Base-by-base conservation (phyloP, 495 filamentous ascomycete species). In the Extremus antarcticus region DNA sequence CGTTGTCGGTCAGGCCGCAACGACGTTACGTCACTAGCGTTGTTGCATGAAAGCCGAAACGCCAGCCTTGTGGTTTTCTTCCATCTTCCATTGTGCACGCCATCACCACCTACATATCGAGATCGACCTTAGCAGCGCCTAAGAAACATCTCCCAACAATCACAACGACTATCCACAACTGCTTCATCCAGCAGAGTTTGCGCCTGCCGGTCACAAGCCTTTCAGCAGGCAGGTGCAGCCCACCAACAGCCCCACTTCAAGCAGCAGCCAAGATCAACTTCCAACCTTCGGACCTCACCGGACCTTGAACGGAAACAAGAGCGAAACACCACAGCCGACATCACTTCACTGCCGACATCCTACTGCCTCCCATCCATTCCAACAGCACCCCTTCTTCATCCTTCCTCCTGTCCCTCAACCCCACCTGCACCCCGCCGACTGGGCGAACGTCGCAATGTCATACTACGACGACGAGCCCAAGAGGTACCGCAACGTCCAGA, bases 381-480 rank as follows among this genome's bases (percentile, higher is more conserved):
- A 35, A 35, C 13, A 35, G 29, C 29, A 35, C 29, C 4, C 29
- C 29, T 35, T 13, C 7, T 35, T 13, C 29, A 13, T 35, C 29
- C 29, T 7, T 35, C 13, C 29, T 35, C 7, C 29, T 35, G 7
- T 13, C 4, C 29, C 13, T 13, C 29, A 35, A 35, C 29, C 29
- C 29, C 29, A 35, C 29, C 13, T 13, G 7, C 29, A 13, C 4
- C 29, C 29, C 29, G 29, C 29, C 19, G 41, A 45, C 7, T 45
- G 41, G 9, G 20, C 17, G 24, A n/a, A 10, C 46, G 46, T 58
- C 43, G 47, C 49, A 48, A 64, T 64, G 62, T 64, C 62, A 35
- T 64, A 65, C 54, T 57, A 62, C 55, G 56, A 58, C 47, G 56
- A 65, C 53, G 59, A 58, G 50, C 63, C 63, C 9, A 56, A 54